Conservation (phyloP, 2,329 filamentous ascomycete species). For the Talaromyces piceae region DNA sequence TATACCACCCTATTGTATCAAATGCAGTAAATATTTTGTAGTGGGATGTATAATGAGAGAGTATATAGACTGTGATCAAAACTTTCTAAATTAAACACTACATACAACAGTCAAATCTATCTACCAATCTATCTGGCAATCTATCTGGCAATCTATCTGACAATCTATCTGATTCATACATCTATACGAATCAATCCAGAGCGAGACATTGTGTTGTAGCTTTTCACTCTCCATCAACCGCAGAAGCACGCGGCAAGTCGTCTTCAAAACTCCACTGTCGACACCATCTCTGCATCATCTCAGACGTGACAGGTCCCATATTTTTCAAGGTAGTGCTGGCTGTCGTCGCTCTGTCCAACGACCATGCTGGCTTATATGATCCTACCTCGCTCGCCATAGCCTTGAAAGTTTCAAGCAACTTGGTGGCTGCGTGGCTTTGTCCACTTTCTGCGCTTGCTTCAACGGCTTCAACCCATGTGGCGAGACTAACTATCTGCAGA, state of each 20-base stretch:
- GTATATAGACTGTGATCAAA: too few relatives aligned
- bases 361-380: not conserved
- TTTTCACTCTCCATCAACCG: not conserved
- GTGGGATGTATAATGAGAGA: too few relatives aligned
- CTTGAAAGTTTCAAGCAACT: slow-evolving; percentile 8
- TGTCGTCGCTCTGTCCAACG: not conserved
- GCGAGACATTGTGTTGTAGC: too few relatives aligned
- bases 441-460: slow-evolving; percentile 3
- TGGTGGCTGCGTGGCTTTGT: not conserved
- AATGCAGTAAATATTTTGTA: too few relatives aligned
- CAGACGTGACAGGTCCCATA: slow-evolving; percentile 3
- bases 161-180: too few relatives aligned
- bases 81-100: too few relatives aligned
- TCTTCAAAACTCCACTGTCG: slow-evolving; percentile 6
- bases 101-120: too few relatives aligned
- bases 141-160: too few relatives aligned
- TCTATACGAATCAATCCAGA: too few relatives aligned
- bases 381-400: not conserved
- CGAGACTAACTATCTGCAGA: slow-evolving; percentile 4
- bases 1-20: too few relatives aligned
- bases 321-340: slow-evolving; percentile 3
- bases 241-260: not conserved
- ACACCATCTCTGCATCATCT: slow-evolving; percentile 9
- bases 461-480: slow-evolving; percentile 6
- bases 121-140: too few relatives aligned